Base-by-base conservation (phyloP, 2,329 filamentous ascomycete genomes). In the Ceratocystis albifundus region DNA sequence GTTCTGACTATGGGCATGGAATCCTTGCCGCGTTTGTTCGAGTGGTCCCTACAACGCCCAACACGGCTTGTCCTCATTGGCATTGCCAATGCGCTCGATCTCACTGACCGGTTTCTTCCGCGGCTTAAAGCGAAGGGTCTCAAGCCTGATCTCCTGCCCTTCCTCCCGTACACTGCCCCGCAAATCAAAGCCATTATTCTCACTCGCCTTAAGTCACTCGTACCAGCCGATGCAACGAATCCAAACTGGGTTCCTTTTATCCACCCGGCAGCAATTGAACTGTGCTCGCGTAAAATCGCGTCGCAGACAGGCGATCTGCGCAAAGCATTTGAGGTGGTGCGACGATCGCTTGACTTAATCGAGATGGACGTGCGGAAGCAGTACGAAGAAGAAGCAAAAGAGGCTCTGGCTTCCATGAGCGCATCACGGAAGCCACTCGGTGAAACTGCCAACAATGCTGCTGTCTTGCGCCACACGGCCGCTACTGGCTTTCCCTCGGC, bases 291-390 rank as follows among this genome's bases (percentile, higher is more conserved):
- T 74, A 99, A 97, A 74, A 90, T 99, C 17, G 88, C 94, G 3
- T 90, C 88, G 65, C 93, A 97, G 74, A 96, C 90, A 0, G 94
- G 94, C 55, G 94, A 99, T 74, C 76, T 99, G 62, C 89, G 94
- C 68, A 96, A 96, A 75, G 93, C 92, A 0, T 96, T 97, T 72
- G 93, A 96, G 75, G 90, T 99, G 68, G 91, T 93, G 74, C 88
- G 90, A 61, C 85, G 90, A 65, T 90, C 92, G 2, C 85, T 99
- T 66, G 93, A 97, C 74, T 77, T 96, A 25, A 85, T 96, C 62
- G 94, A 97, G 76, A 80, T 84, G 64, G 93, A 97, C 75, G 93
- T 89, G 0, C 84, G 85, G 67, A 80, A 85, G 69, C 90, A 88
- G 73, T 83, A 91, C 69, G 83, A 88, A 69, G 84, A 86, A 69